Evolutionary conservation across 139 green algal species (phyloP).

Genomic region (Chlorella ohadii): DNA sequence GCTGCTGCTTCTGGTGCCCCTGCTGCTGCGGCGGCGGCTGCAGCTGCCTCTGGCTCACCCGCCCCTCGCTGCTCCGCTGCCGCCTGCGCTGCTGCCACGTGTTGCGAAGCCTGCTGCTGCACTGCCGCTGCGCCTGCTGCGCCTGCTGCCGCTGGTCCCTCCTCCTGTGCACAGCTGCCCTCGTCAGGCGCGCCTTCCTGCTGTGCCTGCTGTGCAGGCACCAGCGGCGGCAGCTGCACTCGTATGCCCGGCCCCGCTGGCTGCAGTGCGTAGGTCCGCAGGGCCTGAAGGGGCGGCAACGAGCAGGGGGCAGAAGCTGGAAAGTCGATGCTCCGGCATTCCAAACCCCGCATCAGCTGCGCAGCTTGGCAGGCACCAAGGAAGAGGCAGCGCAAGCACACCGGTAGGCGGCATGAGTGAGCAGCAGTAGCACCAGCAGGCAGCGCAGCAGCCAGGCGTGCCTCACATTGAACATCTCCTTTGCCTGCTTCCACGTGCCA

Average conservation of each 20-base stretch:
- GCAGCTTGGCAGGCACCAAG: no score
- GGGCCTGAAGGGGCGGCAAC: no score
- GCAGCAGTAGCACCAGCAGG: no score
- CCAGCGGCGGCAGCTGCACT: slow-evolving; percentile 21
- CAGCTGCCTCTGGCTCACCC: no score
- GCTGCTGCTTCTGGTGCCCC: neutral
- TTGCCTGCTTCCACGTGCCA: slow-evolving; percentile 29
- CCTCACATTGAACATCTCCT: slow-evolving; percentile 17
- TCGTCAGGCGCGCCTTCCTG: neutral
- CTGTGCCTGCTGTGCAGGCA: neutral
- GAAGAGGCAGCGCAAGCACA: no score
- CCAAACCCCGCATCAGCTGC: no score
- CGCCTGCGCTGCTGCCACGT: neutral
- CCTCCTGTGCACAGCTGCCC: neutral
- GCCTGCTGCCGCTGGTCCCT: neutral
- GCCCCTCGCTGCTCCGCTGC: neutral
- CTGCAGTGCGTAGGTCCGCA: neutral
- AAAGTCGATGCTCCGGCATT: no score
- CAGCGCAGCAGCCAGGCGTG: neutral
- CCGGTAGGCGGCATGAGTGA: no score
- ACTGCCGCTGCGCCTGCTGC: neutral
- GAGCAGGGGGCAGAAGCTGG: neutral
- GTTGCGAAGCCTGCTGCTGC: no score
- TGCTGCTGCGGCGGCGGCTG: neutral
- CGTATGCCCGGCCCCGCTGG: neutral